phyloP scores from a whole-genome alignment of 768 basidiomycete species.

The Lentinula edodes region DNA sequence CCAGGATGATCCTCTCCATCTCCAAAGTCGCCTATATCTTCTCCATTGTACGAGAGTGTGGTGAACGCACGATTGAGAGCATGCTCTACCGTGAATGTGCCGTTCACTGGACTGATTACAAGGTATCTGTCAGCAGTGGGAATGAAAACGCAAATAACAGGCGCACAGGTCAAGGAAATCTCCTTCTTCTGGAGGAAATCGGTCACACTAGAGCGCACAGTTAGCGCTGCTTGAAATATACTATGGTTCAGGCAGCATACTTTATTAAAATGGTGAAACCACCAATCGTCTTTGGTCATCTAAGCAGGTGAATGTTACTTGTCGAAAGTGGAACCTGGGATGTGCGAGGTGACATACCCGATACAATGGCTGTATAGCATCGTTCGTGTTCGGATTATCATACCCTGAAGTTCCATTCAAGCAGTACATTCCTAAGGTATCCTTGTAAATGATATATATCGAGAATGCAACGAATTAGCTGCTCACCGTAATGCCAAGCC shows the following conservation, averaged over 20 bases:
- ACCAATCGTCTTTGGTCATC: slow-evolving; percentile 31
- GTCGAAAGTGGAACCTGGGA: background rate
- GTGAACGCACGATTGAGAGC: slow-evolving; percentile 39
- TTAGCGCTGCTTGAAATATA: background rate
- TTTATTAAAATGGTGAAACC: slow-evolving; percentile 34
- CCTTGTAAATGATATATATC: too few relatives aligned
- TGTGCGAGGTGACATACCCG: slow-evolving; percentile 14
- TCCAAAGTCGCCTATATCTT: slow-evolving; percentile 17
- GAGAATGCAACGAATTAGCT: background rate
- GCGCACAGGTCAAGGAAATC: slow-evolving; percentile 39
- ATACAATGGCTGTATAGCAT: slow-evolving; percentile 28
- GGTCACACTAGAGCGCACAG: slow-evolving; percentile 29
- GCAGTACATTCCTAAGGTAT: slow-evolving; percentile 10
- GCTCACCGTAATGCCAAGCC: slow-evolving; percentile 8
- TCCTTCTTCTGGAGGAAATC: slow-evolving; percentile 37
- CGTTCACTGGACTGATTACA: slow-evolving; percentile 29
- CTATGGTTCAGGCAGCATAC: slow-evolving; percentile 14
- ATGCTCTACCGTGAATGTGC: slow-evolving; percentile 36
- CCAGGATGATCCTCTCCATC: slow-evolving; percentile 32
- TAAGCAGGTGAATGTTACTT: slow-evolving; percentile 7
- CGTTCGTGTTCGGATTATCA: slow-evolving; percentile 25
- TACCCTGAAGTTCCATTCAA: slow-evolving; percentile 16
- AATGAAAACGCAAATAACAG: background rate
- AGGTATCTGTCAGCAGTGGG: background rate
- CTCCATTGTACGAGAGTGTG: slow-evolving; percentile 28